phyloP scores from a whole-genome alignment of 495 filamentous ascomycete genomes.

The Parathielavia appendiculata region DNA sequence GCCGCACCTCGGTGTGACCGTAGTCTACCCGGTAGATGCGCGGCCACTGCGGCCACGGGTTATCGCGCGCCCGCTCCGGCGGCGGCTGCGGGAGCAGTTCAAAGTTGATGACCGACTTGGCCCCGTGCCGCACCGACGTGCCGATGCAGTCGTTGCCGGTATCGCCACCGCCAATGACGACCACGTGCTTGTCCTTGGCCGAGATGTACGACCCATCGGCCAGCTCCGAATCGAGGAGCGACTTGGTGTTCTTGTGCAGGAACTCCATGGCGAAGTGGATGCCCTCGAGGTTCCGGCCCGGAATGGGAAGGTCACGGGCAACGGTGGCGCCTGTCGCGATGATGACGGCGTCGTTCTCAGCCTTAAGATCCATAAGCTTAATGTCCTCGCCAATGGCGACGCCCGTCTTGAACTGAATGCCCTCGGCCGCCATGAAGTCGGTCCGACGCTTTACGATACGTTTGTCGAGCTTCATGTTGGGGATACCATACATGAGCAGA shows the following conservation, averaged over 20 bases:
- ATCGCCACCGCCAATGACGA: constrained; percentile 98
- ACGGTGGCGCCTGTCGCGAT: constrained; percentile 97
- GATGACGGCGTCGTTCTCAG: constrained; percentile 77
- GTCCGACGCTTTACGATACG: constrained; percentile 93
- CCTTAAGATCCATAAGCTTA: constrained; percentile 68
- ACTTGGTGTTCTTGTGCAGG: constrained; percentile 97
- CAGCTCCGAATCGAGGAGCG: constrained; percentile 87
- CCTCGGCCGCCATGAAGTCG: constrained; percentile 93
- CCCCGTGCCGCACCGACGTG: constrained; percentile 95
- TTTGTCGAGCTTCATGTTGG: constrained; percentile 99
- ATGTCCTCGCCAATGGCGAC: constrained; percentile 77
- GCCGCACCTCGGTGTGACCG: constrained; percentile 93
- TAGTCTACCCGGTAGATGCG: constrained; percentile 98
- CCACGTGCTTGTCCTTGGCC: constrained; percentile 92
- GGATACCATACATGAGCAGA: constrained; percentile 97
- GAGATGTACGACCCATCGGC: constrained; percentile 88
- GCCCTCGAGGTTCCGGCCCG: constrained; percentile 83
- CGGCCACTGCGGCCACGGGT: constrained; percentile 99
- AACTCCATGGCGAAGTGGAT: constrained; percentile 99
- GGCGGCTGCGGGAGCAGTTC: constrained; percentile 95
- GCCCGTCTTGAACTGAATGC: constrained; percentile 74
- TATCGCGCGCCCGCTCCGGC: constrained; percentile 88
- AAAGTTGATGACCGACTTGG: constrained; percentile 95
- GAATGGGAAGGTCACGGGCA: constrained; percentile 90
- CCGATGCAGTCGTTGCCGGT: constrained; percentile 99